phyloP scores from a whole-genome alignment of 139 green algal genomes.

The Astrephomene gubernaculifera region DNA sequence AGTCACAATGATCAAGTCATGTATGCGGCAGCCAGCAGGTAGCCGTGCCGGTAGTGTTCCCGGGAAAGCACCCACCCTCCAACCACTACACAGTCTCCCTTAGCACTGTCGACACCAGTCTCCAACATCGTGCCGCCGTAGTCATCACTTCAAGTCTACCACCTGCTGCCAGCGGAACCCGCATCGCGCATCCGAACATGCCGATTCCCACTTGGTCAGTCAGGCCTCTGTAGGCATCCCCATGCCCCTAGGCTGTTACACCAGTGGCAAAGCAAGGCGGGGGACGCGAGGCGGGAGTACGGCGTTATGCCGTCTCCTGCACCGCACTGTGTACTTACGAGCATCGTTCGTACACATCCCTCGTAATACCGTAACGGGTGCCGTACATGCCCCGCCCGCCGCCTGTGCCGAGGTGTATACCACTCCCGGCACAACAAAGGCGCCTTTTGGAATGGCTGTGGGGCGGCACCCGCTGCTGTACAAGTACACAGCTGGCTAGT shows the following conservation, averaged over 20 bases:
- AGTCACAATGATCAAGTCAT: too few relatives aligned
- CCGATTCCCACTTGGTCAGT: slow-evolving; percentile 56
- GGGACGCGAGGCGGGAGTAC: not conserved
- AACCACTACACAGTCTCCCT: not conserved
- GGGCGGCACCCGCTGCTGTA: too few relatives aligned
- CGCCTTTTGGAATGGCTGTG: too few relatives aligned
- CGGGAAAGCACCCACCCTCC: not conserved
- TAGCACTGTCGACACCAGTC: not conserved
- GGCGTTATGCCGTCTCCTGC: slow-evolving; percentile 22
- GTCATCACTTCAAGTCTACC: too few relatives aligned
- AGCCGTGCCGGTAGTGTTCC: not conserved
- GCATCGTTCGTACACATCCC: too few relatives aligned
- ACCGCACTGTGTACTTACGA: too few relatives aligned
- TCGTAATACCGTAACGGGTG: not conserved
- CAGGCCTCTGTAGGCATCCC: slow-evolving; percentile 40
- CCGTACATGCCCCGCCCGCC: not conserved
- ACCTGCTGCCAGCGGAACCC: too few relatives aligned
- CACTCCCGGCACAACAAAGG: too few relatives aligned
- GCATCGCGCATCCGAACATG: too few relatives aligned
- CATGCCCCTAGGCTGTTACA: slow-evolving; percentile 58
- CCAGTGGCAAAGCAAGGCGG: slow-evolving; percentile 53
- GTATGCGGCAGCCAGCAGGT: not conserved
- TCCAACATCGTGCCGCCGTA: too few relatives aligned
- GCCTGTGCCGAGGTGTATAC: too few relatives aligned
- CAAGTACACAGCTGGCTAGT: too few relatives aligned